phyloP scores from a whole-genome alignment of 768 basidiomycete species.

The Tricholoma sp. region DNA sequence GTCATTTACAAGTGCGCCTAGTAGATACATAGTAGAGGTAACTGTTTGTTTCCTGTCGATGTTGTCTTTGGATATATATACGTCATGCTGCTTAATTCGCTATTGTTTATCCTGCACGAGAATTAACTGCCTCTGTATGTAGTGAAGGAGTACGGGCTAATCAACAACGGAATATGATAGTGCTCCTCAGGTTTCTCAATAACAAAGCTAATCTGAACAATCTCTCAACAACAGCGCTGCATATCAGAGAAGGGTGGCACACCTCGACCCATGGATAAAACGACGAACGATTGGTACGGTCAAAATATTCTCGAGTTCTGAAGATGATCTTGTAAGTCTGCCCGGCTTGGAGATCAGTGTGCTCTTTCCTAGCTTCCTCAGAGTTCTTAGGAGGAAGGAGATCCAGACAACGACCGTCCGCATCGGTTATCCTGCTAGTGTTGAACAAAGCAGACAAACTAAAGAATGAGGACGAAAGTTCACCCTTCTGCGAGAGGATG shows the following conservation, averaged over 20 bases:
- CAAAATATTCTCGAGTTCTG: slow-evolving; percentile 80
- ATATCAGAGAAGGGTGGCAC: slow-evolving; percentile 8
- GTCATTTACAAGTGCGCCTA: slow-evolving; percentile 15
- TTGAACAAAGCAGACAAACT: slow-evolving; percentile 5
- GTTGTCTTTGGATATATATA: slow-evolving; percentile 19
- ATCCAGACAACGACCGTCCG: slow-evolving; percentile 77
- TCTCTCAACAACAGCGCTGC: background rate
- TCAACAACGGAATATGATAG: slow-evolving; percentile 87
- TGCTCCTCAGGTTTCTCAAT: slow-evolving; percentile 73
- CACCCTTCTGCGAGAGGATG: slow-evolving; percentile 59
- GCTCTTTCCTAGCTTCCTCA: slow-evolving; percentile 34
- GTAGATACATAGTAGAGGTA: slow-evolving; percentile 31
- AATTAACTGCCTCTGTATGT: slow-evolving; percentile 86
- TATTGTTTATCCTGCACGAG: slow-evolving; percentile 8
- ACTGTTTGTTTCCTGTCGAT: slow-evolving; percentile 5
- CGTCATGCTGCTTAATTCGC: slow-evolving; percentile 17
- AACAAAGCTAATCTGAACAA: slow-evolving; percentile 67
- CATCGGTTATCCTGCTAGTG: slow-evolving; percentile 58
- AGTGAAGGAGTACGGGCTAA: slow-evolving; percentile 89
- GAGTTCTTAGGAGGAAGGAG: slow-evolving; percentile 59
- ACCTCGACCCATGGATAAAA: slow-evolving; percentile 96
- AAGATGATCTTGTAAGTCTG: slow-evolving; percentile 80
- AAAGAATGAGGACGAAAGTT: slow-evolving; percentile 7
- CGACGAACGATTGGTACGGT: slow-evolving; percentile 50
- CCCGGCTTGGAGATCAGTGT: slow-evolving; percentile 48